These are phyloP conservation scores for Gossypium ekmanianum DNA, from an alignment of 345 rosid species.

Conservation along the genomic window DNA sequence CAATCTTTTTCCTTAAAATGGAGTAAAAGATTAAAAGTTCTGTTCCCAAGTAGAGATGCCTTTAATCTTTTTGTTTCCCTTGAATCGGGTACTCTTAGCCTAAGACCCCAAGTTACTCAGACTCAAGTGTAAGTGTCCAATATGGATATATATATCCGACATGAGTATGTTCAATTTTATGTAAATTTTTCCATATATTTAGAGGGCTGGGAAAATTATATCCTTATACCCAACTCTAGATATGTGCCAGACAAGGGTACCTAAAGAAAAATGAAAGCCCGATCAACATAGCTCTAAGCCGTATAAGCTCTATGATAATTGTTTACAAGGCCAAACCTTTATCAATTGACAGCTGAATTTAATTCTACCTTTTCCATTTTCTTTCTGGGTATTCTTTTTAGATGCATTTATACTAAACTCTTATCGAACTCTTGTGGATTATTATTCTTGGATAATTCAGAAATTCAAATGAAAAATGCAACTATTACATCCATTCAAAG, in stretches of 20 bases:
- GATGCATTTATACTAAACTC: background rate
- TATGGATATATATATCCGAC: too few species aligned
- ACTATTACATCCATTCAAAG: background rate
- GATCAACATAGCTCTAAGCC: background rate
- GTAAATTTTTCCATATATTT: too few species aligned
- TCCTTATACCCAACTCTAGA: too few species aligned
- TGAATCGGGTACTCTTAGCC: background rate
- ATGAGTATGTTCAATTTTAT: too few species aligned
- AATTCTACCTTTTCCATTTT: background rate
- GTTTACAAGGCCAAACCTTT: background rate
- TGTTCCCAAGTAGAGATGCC: background rate
- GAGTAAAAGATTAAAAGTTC: background rate
- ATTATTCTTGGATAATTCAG: background rate
- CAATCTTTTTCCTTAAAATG: background rate
- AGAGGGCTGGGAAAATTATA: too few species aligned
- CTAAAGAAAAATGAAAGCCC: too few species aligned
- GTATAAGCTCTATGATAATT: background rate
- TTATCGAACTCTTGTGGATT: background rate
- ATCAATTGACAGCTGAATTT: background rate
- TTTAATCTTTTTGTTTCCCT: background rate
- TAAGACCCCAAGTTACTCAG: too few species aligned
- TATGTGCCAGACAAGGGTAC: too few species aligned
- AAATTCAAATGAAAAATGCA: background rate
- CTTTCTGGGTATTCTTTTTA: background rate
- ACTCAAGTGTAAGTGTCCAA: too few species aligned